Conservation (phyloP, 805 yeast genomes). For the Ogataea salicorniae region DNA sequence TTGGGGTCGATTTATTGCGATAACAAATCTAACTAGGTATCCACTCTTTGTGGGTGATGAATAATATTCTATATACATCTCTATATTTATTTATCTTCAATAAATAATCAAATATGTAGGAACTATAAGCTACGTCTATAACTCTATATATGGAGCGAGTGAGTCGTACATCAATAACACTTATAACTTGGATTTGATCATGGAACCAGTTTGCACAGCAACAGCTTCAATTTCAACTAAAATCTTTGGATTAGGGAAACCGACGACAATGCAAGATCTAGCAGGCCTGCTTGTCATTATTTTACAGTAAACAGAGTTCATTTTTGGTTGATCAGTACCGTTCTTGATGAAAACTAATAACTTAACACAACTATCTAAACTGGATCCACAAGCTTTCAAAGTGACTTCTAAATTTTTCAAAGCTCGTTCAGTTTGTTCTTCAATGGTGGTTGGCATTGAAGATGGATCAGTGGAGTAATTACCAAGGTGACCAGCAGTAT, state of each 20-base stretch:
- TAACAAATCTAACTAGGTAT: no score
- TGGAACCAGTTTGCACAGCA: constrained; percentile 23
- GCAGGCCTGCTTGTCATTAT: constrained; percentile 47
- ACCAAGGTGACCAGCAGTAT: constrained; percentile 27
- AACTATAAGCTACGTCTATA: no score
- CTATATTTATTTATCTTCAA: no score
- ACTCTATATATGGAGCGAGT: no score
- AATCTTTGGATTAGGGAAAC: constrained; percentile 44
- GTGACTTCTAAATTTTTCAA: constrained; percentile 38
- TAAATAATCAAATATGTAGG: no score
- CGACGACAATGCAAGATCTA: constrained; percentile 47
- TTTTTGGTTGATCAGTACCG: constrained; percentile 34
- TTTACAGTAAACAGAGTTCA: constrained; percentile 43
- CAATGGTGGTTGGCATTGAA: constrained; percentile 34
- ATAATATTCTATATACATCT: no score
- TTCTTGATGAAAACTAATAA: constrained; percentile 45
- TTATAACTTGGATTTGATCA: constrained; percentile 15
- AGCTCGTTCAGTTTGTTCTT: constrained; percentile 42
- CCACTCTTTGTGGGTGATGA: no score
- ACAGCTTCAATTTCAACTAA: constrained; percentile 50
- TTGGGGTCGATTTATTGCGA: no score
- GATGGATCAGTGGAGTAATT: constrained; percentile 29
- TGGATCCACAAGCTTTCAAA: constrained; percentile 41
- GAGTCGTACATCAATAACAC: no score
- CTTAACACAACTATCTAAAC: constrained; percentile 42